phyloP scores from a whole-genome alignment of 192 early-diverging fungal genomes.

The Jimgerdemannia lactiflua region DNA sequence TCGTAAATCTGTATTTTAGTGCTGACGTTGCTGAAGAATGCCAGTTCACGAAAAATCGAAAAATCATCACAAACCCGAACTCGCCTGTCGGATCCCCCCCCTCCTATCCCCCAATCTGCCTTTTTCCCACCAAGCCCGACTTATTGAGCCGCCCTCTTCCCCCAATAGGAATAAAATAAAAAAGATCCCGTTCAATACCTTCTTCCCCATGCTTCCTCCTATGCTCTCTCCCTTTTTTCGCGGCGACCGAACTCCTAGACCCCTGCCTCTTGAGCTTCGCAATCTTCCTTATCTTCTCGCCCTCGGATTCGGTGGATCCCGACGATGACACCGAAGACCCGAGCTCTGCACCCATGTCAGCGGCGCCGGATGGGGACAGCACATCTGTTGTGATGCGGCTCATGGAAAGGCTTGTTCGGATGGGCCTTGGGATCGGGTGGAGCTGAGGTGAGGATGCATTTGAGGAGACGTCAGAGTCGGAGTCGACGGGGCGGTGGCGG shows the following conservation, averaged over 20 bases:
- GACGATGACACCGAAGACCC: not conserved
- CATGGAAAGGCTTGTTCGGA: not conserved
- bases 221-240: constrained; percentile 3
- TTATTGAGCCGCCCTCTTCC: no score
- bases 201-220: constrained; percentile 3
- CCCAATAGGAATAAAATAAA: not conserved
- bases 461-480: not conserved
- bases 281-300: constrained; percentile 19
- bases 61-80: no score
- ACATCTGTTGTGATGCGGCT: not conserved
- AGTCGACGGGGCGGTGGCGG: not conserved
- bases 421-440: not conserved
- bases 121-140: no score
- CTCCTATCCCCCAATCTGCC: not conserved
- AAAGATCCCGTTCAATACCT: not conserved
- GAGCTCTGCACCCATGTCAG: not conserved
- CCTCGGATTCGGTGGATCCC: not conserved
- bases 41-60: no score
- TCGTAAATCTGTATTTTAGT: no score
- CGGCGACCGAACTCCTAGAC: constrained; percentile 26
- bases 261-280: constrained; percentile 31
- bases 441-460: not conserved
- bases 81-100: no score
- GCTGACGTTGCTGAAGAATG: no score
- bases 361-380: not conserved